These are phyloP conservation scores for Pleurotus salmoneostramineus DNA, from an alignment of 768 basidiomycete genomes.

Conservation along the genomic window DNA sequence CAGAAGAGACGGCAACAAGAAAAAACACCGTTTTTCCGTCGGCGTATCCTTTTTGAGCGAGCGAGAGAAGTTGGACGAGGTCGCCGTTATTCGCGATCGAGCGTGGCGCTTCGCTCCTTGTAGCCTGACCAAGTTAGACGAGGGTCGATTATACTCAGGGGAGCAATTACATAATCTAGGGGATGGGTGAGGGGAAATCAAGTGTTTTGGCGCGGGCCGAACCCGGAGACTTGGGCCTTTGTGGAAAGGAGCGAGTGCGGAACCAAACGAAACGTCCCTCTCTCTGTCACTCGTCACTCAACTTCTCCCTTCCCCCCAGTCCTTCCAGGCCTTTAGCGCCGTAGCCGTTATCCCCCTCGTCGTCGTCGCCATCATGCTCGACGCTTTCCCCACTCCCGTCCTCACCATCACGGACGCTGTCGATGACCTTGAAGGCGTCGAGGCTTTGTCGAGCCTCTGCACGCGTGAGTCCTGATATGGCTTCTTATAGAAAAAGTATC, in stretches of 20 bases:
- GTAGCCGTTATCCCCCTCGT: neutral
- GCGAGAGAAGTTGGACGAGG: no score
- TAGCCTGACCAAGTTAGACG: no score
- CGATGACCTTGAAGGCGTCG: slow-evolving; percentile 62
- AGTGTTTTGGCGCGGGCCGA: slow-evolving; percentile 5
- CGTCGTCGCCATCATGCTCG: slow-evolving; percentile 33
- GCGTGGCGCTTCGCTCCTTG: no score
- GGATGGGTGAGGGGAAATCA: no score
- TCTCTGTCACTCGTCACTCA: neutral
- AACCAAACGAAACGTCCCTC: neutral
- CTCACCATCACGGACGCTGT: slow-evolving; percentile 66
- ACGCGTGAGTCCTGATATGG: slow-evolving; percentile 40
- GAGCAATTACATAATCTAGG: no score
- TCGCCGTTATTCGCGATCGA: no score
- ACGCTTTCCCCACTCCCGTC: slow-evolving; percentile 57
- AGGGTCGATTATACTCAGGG: no score
- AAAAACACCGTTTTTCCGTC: no score
- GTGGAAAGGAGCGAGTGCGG: slow-evolving; percentile 2
- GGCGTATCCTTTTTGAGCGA: no score
- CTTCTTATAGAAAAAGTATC: slow-evolving; percentile 9
- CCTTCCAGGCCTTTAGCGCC: neutral
- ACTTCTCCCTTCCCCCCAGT: neutral
- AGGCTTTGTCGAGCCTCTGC: slow-evolving; percentile 67
- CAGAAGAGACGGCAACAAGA: no score
- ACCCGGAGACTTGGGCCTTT: neutral